phyloP scores from a whole-genome alignment of 306 rosid genomes.

The Nissolia schottii region DNA sequence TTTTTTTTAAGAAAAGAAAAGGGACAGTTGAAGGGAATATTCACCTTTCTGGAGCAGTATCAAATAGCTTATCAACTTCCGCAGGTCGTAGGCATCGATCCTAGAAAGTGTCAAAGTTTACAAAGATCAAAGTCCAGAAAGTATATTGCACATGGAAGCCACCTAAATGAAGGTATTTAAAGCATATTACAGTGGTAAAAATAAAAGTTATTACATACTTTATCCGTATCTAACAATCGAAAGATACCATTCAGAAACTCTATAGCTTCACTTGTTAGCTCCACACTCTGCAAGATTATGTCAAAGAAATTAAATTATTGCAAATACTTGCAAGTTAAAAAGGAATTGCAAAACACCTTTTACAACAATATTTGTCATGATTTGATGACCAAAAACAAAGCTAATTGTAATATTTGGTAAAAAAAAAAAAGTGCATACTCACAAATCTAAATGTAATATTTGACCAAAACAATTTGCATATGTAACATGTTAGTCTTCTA shows the following conservation, averaged over 20 bases:
- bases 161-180: slow-evolving; percentile 7
- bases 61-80: slow-evolving; percentile 73
- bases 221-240: slow-evolving; percentile 65
- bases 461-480: not conserved
- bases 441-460: slow-evolving; percentile 2
- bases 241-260: slow-evolving; percentile 75
- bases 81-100: slow-evolving; percentile 64
- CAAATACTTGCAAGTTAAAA: slow-evolving; percentile 5
- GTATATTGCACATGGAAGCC: slow-evolving; percentile 14
- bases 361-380: not conserved
- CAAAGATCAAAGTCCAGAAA: slow-evolving; percentile 24
- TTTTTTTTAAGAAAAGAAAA: not conserved
- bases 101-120: slow-evolving; percentile 41
- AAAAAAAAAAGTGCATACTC: not conserved
- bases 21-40: not conserved
- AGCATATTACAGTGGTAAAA: slow-evolving; percentile 9
- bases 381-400: slow-evolving; percentile 7
- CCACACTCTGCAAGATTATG: slow-evolving; percentile 66
- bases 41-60: slow-evolving; percentile 90
- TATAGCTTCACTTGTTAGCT: slow-evolving; percentile 70
- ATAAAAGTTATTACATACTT: slow-evolving; percentile 47
- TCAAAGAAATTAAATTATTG: slow-evolving; percentile 18
- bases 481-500: slow-evolving; percentile 8
- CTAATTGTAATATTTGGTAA: not conserved
- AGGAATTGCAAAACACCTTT: slow-evolving; percentile 2